These are phyloP conservation scores for Novymonas esmeraldas DNA, from an alignment of 208 protist species.

Conservation along the genomic window DNA sequence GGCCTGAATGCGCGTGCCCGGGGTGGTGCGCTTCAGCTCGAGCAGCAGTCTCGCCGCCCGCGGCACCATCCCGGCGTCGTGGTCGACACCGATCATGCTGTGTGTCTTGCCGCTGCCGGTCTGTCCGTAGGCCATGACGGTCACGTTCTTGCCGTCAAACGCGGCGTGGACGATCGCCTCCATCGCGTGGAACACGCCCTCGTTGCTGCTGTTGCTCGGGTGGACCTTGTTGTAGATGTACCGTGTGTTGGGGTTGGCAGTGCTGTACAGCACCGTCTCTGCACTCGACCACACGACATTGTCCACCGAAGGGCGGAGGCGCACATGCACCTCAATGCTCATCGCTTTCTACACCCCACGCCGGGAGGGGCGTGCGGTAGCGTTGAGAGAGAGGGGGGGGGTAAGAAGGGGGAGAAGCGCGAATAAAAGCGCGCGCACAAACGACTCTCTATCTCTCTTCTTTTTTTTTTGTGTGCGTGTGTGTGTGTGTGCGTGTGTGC, in stretches of 20 bases:
- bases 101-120: constrained; percentile 94
- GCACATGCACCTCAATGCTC: constrained; percentile 91
- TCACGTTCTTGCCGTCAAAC: constrained; percentile 79
- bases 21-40: constrained; percentile 52
- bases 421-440: background rate
- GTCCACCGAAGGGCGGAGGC: constrained; percentile 65
- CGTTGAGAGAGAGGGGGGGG: background rate
- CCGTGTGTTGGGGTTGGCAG: constrained; percentile 69
- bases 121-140: constrained; percentile 90
- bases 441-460: constrained; percentile 2
- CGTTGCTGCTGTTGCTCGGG: constrained; percentile 74
- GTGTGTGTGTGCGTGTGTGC: constrained; percentile 4
- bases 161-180: constrained; percentile 81
- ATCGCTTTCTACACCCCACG: constrained; percentile 25
- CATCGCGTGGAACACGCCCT: constrained; percentile 75
- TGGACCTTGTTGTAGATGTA: constrained; percentile 91
- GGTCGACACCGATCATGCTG: constrained; percentile 80
- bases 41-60: constrained; percentile 68
- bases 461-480: constrained; percentile 7
- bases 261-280: constrained; percentile 86
- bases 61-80: constrained; percentile 49
- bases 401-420: background rate
- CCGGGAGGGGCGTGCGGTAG: background rate
- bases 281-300: constrained; percentile 81
- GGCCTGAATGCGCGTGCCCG: constrained; percentile 49